Base-by-base conservation (phyloP, 805 yeast species). In the Millerozyma acaciae region DNA sequence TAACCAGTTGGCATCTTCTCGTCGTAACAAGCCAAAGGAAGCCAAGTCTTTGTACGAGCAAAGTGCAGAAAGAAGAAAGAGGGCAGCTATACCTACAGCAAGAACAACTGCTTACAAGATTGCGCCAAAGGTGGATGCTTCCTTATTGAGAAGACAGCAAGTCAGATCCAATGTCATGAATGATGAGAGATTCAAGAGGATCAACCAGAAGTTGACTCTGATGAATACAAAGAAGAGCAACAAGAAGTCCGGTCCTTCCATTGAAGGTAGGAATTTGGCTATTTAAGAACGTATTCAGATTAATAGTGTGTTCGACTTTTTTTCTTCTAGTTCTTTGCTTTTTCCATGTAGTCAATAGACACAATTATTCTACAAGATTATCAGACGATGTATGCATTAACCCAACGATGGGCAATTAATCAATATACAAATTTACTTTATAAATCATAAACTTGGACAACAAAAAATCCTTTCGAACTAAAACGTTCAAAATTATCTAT, bases 11-110 rank as follows among this genome's bases (percentile, higher is more conserved):
- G 51, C 62, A 17, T 48, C 66, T 17, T 46, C 50, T 37, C 48
- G 60, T 36, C 53, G 45, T 22, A 45, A 47, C 34, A 55, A 51
- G 46, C 47, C 52, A 18, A 58, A 50, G 42, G 70, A 58, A 53
- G 57, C 63, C 26, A 80, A 73, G 57, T 58, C 89, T 2, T 68
- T 84, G 39, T 89, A 88, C 50, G 96, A 88, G 62, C 89, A 84
- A 55, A 81, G 85, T 48, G 96, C 96, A 7, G 87, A 80, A 44
- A 76, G 96, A 60, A 76, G 96, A 62, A 84, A 84, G 59, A 76
- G 97, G 58, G 97, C 97, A 4, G 95, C 95, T 24, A 90, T 93
- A 31, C 97, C 97, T n/a, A 79, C 82, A 21, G 88, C 90, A 28
- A 76, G 93, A 42, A 82, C 93, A 3, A 77, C 87, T 9, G 95